Conservation (phyloP, 768 basidiomycete species). For the Lactarius pseudohatsudake region DNA sequence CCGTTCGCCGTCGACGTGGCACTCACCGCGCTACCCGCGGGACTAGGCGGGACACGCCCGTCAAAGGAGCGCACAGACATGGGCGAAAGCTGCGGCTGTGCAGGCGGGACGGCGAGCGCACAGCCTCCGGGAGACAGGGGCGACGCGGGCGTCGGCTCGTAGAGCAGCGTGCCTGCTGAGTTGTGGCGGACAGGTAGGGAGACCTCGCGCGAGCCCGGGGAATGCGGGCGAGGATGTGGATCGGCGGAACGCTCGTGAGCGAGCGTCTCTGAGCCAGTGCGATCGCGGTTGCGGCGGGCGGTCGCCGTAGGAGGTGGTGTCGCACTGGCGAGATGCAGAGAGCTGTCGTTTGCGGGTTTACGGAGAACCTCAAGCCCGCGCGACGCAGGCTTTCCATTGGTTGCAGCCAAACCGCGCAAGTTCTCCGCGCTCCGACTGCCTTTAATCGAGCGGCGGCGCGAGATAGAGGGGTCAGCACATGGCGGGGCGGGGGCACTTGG, state of each 20-base stretch:
- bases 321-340: conserved; percentile 30
- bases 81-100: conserved; percentile 26
- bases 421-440: conserved; percentile 67
- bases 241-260: background rate
- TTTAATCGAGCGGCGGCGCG: conserved; percentile 49
- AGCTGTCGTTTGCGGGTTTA: conserved; percentile 36
- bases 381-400: conserved; percentile 9
- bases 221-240: background rate
- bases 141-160: conserved; percentile 32
- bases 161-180: conserved; percentile 29
- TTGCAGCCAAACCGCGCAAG: conserved; percentile 36
- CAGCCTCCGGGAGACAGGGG: conserved; percentile 17
- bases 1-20: conserved; percentile 2
- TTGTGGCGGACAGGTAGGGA: conserved; percentile 14
- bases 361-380: conserved; percentile 27
- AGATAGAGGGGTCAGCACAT: conserved; percentile 35
- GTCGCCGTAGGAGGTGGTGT: background rate
- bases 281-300: conserved; percentile 2
- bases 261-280: conserved; percentile 3
- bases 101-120: conserved; percentile 27
- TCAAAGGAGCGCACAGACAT: conserved; percentile 27
- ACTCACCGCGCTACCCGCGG: conserved; percentile 6
- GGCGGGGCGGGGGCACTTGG: conserved; percentile 36
- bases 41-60: conserved; percentile 28
- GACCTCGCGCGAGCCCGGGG: background rate